These are phyloP conservation scores for Wickerhamiella azymoides DNA, from an alignment of 805 yeast genomes.

Conservation along the genomic window DNA sequence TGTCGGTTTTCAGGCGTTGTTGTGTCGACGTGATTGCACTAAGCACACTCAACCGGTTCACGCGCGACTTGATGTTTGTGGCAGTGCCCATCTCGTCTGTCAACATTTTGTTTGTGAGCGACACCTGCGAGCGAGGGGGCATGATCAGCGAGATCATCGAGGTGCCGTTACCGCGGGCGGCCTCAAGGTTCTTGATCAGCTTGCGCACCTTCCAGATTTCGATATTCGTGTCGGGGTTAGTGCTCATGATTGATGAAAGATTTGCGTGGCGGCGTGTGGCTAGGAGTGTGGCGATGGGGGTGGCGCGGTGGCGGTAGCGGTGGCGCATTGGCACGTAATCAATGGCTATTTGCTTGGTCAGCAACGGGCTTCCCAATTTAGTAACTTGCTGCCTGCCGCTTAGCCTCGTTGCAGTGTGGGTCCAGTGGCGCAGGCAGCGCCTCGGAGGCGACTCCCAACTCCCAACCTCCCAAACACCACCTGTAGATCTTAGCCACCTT, in stretches of 20 bases:
- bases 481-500: too few relatives aligned
- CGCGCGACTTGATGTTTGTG: conserved; percentile 94
- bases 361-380: too few relatives aligned
- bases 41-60: conserved; percentile 84
- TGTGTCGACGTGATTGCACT: conserved; percentile 98
- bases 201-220: conserved; percentile 99
- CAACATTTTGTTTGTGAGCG: conserved; percentile 76
- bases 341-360: too few relatives aligned
- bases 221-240: conserved; percentile 89
- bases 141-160: conserved; percentile 95
- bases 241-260: conserved; percentile 14
- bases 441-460: too few relatives aligned
- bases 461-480: too few relatives aligned
- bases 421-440: too few relatives aligned
- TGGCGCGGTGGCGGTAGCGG: too few relatives aligned
- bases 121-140: conserved; percentile 90
- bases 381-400: too few relatives aligned
- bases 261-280: not conserved
- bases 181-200: conserved; percentile 70
- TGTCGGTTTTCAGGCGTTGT: conserved; percentile 84
- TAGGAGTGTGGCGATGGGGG: not conserved
- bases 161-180: conserved; percentile 97
- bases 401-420: too few relatives aligned
- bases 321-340: too few relatives aligned
- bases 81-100: conserved; percentile 99